These are phyloP conservation scores for Wickerhamiella pararugosa DNA, from an alignment of 1,139 yeast genomes.

Conservation along the genomic window DNA sequence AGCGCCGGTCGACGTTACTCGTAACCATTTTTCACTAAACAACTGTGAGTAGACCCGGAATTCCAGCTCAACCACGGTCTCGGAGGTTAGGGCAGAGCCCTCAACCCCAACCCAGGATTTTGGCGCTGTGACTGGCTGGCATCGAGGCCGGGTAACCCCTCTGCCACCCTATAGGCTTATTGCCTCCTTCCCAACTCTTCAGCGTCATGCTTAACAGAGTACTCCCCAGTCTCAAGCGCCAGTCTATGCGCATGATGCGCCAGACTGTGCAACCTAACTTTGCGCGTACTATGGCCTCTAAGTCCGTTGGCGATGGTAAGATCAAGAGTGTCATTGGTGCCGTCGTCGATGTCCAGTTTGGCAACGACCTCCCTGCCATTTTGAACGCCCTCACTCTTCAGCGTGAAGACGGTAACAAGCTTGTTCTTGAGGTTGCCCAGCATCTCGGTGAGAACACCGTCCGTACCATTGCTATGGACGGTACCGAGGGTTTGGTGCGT, in stretches of 20 bases:
- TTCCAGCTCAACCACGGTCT: too few species aligned
- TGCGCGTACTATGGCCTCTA: slow-evolving; percentile 16
- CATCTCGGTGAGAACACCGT: slow-evolving; percentile 99
- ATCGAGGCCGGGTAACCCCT: slow-evolving; percentile 2
- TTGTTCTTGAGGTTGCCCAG: slow-evolving; percentile 97
- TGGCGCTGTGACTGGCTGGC: not conserved
- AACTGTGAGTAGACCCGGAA: too few species aligned
- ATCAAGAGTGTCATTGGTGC: slow-evolving; percentile 89
- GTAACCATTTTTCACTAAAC: too few species aligned
- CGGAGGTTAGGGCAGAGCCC: not conserved
- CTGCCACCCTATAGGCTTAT: slow-evolving; percentile 6
- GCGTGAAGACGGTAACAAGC: slow-evolving; percentile 44
- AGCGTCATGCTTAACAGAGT: slow-evolving; percentile 17
- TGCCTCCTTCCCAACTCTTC: slow-evolving; percentile 1
- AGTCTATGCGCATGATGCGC: slow-evolving; percentile 15
- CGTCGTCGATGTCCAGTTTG: slow-evolving; percentile 98
- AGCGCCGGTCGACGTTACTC: too few species aligned
- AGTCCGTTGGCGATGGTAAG: slow-evolving; percentile 13
- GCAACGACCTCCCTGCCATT: slow-evolving; percentile 93
- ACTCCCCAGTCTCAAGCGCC: slow-evolving; percentile 18
- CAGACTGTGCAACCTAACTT: slow-evolving; percentile 10
- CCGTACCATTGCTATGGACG: slow-evolving; percentile 99
- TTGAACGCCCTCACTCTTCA: slow-evolving; percentile 88
- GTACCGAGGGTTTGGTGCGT: slow-evolving; percentile 99
- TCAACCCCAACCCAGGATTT: slow-evolving; percentile 2